Evolutionary conservation across 2,329 filamentous ascomycete genomes (phyloP).

Genomic region (Aspergillus proliferans): DNA sequence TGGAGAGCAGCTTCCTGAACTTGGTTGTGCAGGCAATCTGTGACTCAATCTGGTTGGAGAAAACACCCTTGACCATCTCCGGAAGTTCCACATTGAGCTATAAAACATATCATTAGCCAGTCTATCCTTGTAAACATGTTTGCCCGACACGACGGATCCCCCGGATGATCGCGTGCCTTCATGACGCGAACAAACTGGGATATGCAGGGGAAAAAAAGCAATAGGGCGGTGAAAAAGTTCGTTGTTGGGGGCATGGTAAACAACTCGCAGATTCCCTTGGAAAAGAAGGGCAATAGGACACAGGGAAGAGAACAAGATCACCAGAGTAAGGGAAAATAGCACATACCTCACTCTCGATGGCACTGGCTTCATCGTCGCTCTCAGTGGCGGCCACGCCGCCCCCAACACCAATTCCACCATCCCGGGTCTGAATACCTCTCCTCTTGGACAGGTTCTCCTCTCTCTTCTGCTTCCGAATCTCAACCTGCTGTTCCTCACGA

Average conservation of each 20-base stretch:
- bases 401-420: slow-evolving; percentile 52
- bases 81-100: slow-evolving; percentile 97
- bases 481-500: slow-evolving; percentile 97
- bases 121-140: slow-evolving; percentile 1
- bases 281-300: slow-evolving; percentile 2
- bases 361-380: slow-evolving; percentile 93
- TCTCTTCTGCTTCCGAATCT: slow-evolving; percentile 97
- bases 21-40: slow-evolving; percentile 98
- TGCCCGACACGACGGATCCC: background rate
- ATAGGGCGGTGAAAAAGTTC: slow-evolving; percentile 31
- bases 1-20: slow-evolving; percentile 95
- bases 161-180: slow-evolving; percentile 2
- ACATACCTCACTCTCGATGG: slow-evolving; percentile 92
- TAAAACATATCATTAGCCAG: slow-evolving; percentile 18
- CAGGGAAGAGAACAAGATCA: background rate
- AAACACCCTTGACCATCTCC: slow-evolving; percentile 95
- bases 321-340: slow-evolving; percentile 14
- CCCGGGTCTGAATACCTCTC: slow-evolving; percentile 81
- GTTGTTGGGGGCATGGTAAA: slow-evolving; percentile 17
- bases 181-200: slow-evolving; percentile 2
- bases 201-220: slow-evolving; percentile 21
- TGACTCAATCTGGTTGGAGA: slow-evolving; percentile 96
- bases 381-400: slow-evolving; percentile 75
- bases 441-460: slow-evolving; percentile 99
- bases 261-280: slow-evolving; percentile 17